Conservation (phyloP, 2,329 filamentous ascomycete species). For the Pseudonectria foliicola region DNA sequence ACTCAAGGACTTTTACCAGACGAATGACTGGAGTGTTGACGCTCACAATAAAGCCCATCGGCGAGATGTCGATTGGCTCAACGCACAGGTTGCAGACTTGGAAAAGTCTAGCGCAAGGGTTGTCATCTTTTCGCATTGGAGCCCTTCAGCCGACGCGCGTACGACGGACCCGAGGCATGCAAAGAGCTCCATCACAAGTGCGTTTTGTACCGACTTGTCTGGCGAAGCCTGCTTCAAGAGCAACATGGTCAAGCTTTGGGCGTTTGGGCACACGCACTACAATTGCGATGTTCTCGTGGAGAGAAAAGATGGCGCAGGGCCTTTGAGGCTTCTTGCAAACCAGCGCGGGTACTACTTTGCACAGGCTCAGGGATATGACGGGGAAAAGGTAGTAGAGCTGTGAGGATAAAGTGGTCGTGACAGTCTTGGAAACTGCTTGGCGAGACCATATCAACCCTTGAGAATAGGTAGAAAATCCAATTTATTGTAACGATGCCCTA, state of each 20-base stretch:
- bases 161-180: slow-evolving; percentile 28
- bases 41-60: slow-evolving; percentile 31
- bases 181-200: slow-evolving; percentile 20
- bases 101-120: slow-evolving; percentile 21
- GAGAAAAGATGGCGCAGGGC: slow-evolving; percentile 5
- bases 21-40: slow-evolving; percentile 31
- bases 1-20: slow-evolving; percentile 46
- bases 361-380: slow-evolving; percentile 29
- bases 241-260: slow-evolving; percentile 34
- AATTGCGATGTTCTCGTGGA: slow-evolving; percentile 34
- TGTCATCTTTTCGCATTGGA: slow-evolving; percentile 36
- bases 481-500: too few relatives aligned
- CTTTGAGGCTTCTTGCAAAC: slow-evolving; percentile 31
- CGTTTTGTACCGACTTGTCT: slow-evolving; percentile 34
- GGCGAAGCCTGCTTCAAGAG: slow-evolving; percentile 28
- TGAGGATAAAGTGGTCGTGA: too few relatives aligned
- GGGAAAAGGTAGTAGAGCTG: too few relatives aligned
- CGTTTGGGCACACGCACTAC: slow-evolving; percentile 43
- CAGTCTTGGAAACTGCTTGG: too few relatives aligned
- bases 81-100: slow-evolving; percentile 25
- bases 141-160: slow-evolving; percentile 28
- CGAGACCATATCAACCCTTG: too few relatives aligned
- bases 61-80: slow-evolving; percentile 37
- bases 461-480: too few relatives aligned
- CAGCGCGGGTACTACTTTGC: slow-evolving; percentile 35